These are phyloP conservation scores for Citrus mangshanensis DNA, from an alignment of 345 rosid species.

Conservation along the genomic window DNA sequence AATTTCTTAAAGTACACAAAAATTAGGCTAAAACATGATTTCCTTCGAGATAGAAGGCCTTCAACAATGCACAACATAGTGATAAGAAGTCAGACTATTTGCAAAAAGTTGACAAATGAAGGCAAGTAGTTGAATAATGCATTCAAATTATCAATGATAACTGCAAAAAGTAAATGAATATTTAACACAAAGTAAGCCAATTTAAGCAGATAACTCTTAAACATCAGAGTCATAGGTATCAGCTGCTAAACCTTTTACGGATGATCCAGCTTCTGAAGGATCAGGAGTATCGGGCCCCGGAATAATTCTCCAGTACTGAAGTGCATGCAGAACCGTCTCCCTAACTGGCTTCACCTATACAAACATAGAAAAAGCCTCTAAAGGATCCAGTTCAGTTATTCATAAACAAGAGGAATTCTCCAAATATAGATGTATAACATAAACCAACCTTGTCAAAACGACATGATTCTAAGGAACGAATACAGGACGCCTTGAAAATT, in stretches of 20 bases:
- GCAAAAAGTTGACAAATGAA: not conserved
- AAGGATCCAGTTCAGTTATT: not conserved
- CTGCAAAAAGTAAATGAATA: not conserved
- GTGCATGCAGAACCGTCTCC: constrained; percentile 67
- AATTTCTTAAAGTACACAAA: not conserved
- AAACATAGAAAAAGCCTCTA: constrained; percentile 16
- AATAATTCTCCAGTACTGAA: constrained; percentile 80
- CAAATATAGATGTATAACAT: not conserved
- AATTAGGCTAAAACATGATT: not conserved
- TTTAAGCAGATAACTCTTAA: not conserved
- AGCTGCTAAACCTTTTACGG: constrained; percentile 56
- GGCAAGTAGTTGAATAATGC: not conserved
- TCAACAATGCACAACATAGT: not conserved
- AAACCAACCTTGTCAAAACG: constrained; percentile 87
- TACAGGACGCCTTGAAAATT: constrained; percentile 66
- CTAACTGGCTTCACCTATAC: constrained; percentile 93
- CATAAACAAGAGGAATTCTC: constrained; percentile 3
- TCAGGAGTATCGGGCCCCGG: constrained; percentile 62
- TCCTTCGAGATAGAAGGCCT: not conserved
- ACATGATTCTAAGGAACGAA: constrained; percentile 73
- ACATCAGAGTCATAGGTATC: constrained; percentile 6
- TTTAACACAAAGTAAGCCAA: not conserved
- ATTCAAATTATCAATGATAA: not conserved
- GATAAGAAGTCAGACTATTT: not conserved
- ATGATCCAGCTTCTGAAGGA: constrained; percentile 77